Evolutionary conservation across 2,329 filamentous ascomycete genomes (phyloP), one percentile per base, ranked within the genome.

Genomic region (Fusarium gaditjirri): DNA sequence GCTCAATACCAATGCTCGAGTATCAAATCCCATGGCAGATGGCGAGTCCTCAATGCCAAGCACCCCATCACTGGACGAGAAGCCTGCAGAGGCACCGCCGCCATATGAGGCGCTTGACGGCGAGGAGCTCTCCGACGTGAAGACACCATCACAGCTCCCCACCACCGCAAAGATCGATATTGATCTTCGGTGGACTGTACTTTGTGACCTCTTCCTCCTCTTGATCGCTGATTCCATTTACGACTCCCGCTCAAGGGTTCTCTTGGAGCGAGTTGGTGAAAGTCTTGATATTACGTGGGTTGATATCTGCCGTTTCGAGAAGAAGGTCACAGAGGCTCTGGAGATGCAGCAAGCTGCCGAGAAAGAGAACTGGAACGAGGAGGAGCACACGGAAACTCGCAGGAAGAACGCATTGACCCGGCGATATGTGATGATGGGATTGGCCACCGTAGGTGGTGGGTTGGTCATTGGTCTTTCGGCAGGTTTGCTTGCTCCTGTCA

Each of bases 351-450:
- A 98, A 81, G 91, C 93, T 50, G 94, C 94, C 10, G 93, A 94
- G 71, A 97, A 95, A 77, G 96, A 99, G 82, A 97, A 95, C 71
- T 99, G 96, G 96, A 97, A 98, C 74, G 96, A 99, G 80, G 92
- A 96, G 16, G 94, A 97, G 72, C 94, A 98, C 79, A 94, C 98
- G 87, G 94, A 97, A 80, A 89, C 86, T 65, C 90, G 96, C 50
- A 89, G 93, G 56, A 97, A 98, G 80, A 84, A 90, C 78, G 94
- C 93, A 3, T 85, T 95, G 66, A 97, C 93, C 80, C 90, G 90
- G 74, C 91, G 95, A 76, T 94, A 97, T 78, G 91, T 97, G 79
- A 93, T 98, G 84, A 98, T 99, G 95, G 96, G 96, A 14, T 85
- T 99, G 61, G 97, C 96, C 31, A 99, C 96, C 0, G 96, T 98